Evolutionary conservation across 192 early-diverging fungal species (phyloP).

Genomic region (Phlyctochytrium arcticum): DNA sequence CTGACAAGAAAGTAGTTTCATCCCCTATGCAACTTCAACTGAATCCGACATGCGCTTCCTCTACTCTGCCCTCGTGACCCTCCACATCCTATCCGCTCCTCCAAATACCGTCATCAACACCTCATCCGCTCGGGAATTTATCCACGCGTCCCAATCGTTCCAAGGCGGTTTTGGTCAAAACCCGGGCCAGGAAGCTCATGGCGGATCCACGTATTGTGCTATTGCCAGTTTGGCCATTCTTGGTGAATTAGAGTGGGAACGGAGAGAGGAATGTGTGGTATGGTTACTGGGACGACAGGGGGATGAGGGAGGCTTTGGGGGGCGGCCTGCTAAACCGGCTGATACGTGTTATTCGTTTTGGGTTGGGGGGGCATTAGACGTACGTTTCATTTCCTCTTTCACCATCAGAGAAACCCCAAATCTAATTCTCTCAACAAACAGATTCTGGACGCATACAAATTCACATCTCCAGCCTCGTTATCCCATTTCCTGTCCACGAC

Average conservation of each 20-base stretch:
- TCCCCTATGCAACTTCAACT: not conserved
- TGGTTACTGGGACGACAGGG: constrained; percentile 82
- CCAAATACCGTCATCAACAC: no score
- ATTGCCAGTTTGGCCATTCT: constrained; percentile 77
- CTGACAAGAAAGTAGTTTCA: not conserved
- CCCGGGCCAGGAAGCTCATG: constrained; percentile 81
- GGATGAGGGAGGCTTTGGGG: constrained; percentile 89
- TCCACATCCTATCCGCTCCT: no score
- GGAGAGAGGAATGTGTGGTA: constrained; percentile 46
- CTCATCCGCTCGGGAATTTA: constrained; percentile 57
- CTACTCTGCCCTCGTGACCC: constrained; percentile 90
- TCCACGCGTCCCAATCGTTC: constrained; percentile 58
- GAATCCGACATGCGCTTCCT: constrained; percentile 90
- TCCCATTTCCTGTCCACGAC: constrained; percentile 59
- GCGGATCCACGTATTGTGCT: constrained; percentile 86
- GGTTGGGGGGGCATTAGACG: constrained; percentile 79
- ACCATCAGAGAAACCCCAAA: not conserved
- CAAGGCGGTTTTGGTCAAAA: constrained; percentile 76
- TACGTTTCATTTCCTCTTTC: constrained; percentile 26
- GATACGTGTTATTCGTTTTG: constrained; percentile 99
- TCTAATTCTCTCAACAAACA: constrained; percentile 14
- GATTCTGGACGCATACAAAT: constrained; percentile 57
- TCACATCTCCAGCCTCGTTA: constrained; percentile 54
- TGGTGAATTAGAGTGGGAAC: constrained; percentile 32
- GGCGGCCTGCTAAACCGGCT: constrained; percentile 75